Base-by-base conservation (phyloP, 176 grass and related monocot species). In the Carex cristatella region DNA sequence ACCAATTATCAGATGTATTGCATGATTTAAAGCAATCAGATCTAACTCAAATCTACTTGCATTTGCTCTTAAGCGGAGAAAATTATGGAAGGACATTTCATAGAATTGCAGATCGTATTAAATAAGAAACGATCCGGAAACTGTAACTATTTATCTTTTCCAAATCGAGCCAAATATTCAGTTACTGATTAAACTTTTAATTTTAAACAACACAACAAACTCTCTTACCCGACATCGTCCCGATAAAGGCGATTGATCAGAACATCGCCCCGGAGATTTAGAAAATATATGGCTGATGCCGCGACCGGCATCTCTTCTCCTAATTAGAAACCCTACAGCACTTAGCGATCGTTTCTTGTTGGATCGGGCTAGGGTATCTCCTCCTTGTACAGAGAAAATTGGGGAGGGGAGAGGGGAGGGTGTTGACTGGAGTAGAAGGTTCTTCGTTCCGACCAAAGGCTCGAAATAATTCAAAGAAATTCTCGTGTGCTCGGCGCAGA, bases 181-280 rank as follows among this genome's bases (percentile, higher is more conserved):
- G 28, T 55, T 32, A 58, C 18, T 18, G 7, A 70, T 70, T 16
- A 79, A 56, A 18, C 5, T 83, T 35, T 27, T 55, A 18, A 53
- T 32, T 11, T 5, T 23, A 15, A 51, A 51, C 42, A 19, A 59
- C 28, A 12, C 2, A 69, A 42, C n/a, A 40, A 46, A 61, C 42
- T 15, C 18, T 57, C 62, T 35, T 83, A 97, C 94, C 94, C 94
- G 84, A 97, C 94, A 94, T 97, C 94, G 58, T 97, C 94, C 60
- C 94, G 91, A 83, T 97, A 97, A 77, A 97, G 94, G 85, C 94
- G 94, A 87, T 97, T 97, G 94, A 97, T 97, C 77, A 97, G 91
- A 65, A 97, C 94, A 81, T 97, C 94, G 79, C 94, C 94, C 7
- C 94, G 91, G 66, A 97, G 91, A 86, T 97, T 97, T 68, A 97